Percentiles rank a stretch among this genome's conserved stretches.
Conservation (phyloP, 106 monocot species). For the Phalaenopsis aphrodite region DNA sequence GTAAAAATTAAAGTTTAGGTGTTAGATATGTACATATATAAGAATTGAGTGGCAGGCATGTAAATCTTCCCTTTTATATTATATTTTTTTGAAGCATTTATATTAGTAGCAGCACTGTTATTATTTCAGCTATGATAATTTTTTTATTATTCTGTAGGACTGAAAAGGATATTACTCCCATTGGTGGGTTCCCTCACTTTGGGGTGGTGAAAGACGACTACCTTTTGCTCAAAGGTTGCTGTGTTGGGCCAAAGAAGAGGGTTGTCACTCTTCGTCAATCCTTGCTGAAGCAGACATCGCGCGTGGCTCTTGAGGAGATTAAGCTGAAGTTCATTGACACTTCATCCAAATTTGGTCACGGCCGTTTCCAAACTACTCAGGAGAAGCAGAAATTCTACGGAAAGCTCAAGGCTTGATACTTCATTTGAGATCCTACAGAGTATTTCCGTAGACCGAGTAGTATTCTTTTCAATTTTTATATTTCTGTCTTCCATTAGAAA, state of each 20-base stretch:
- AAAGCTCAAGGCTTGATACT: constrained; percentile 39
- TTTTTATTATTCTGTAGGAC: constrained; percentile 24
- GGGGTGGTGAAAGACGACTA: constrained; percentile 64
- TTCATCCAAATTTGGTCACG: constrained; percentile 73
- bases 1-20: too few species aligned
- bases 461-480: too few species aligned
- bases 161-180: constrained; percentile 66
- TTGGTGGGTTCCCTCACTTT: constrained; percentile 72
- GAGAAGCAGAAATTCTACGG: constrained; percentile 67
- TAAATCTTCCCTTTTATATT: too few species aligned
- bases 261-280: constrained; percentile 60
- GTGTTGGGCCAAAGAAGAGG: constrained; percentile 63
- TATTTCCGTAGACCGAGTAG: too few species aligned
- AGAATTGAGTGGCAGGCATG: too few species aligned
- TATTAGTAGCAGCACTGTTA: too few species aligned
- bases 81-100: too few species aligned
- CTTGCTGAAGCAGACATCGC: constrained; percentile 58
- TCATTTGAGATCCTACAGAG: not conserved
- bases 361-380: constrained; percentile 60
- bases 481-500: too few species aligned
- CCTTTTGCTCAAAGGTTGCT: constrained; percentile 60
- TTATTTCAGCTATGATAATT: not conserved
- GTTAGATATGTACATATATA: too few species aligned
- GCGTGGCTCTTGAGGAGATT: constrained; percentile 59
- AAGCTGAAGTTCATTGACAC: constrained; percentile 72